Conservation (phyloP, 192 early-diverging fungal species). For the Coemansia sp. region DNA sequence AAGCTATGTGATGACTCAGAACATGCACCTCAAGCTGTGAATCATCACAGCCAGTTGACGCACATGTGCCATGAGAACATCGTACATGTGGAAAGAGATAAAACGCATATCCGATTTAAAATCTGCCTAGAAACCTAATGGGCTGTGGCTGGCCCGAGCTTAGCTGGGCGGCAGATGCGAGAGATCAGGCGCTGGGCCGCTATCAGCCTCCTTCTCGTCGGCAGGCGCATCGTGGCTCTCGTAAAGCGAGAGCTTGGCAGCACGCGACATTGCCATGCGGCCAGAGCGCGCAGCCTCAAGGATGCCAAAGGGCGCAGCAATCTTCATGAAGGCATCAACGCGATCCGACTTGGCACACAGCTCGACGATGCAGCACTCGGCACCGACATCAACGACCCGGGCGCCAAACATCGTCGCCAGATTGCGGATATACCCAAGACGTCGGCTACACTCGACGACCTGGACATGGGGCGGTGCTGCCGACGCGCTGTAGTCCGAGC, state of each 20-base stretch:
- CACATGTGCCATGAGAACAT: not conserved
- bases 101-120: not conserved
- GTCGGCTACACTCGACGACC: slow-evolving; percentile 66
- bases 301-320: slow-evolving; percentile 94
- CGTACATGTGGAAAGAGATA: not conserved
- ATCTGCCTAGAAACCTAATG: not conserved
- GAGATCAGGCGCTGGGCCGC: slow-evolving; percentile 69
- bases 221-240: slow-evolving; percentile 58
- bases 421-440: slow-evolving; percentile 49
- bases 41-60: not conserved
- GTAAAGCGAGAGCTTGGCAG: slow-evolving; percentile 75
- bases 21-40: not conserved
- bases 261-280: slow-evolving; percentile 95
- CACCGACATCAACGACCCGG: slow-evolving; percentile 81
- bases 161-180: slow-evolving; percentile 92
- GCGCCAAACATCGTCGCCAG: slow-evolving; percentile 85
- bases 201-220: slow-evolving; percentile 42
- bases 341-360: slow-evolving; percentile 85
- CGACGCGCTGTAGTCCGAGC: slow-evolving; percentile 8
- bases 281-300: slow-evolving; percentile 93
- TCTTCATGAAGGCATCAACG: slow-evolving; percentile 88
- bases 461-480: slow-evolving; percentile 58
- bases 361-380: slow-evolving; percentile 82
- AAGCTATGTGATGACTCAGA: not conserved
- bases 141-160: slow-evolving; percentile 7